Conservation (phyloP, 2,329 filamentous ascomycete species). For the Cladosporium austrohemisphaericum region DNA sequence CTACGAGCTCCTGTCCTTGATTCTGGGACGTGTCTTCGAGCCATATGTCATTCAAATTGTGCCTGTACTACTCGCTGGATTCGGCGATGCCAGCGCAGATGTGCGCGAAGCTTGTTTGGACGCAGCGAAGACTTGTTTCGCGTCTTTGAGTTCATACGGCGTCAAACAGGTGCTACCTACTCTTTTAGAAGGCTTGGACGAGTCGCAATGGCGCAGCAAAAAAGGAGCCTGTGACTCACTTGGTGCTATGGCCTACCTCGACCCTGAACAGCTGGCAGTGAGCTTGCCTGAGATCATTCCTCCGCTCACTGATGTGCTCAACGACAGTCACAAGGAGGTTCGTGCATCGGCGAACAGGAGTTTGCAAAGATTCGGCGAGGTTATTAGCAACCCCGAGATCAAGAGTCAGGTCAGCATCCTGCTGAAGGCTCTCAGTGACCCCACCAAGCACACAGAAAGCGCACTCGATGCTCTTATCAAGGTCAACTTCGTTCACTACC, state of each 20-base stretch:
- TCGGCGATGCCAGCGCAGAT: constrained; percentile 82
- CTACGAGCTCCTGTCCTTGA: constrained; percentile 82
- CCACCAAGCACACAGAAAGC: constrained; percentile 94
- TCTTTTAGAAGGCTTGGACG: constrained; percentile 84
- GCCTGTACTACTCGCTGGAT: constrained; percentile 81
- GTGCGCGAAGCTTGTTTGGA: constrained; percentile 91
- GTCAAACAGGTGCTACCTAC: constrained; percentile 93
- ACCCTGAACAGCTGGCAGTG: constrained; percentile 86
- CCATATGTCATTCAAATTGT: constrained; percentile 96
- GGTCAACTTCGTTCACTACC: constrained; percentile 95
- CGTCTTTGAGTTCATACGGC: constrained; percentile 87
- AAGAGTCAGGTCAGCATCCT: constrained; percentile 87
- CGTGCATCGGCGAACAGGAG: constrained; percentile 87
- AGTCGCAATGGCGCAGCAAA: constrained; percentile 96
- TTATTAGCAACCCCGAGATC: constrained; percentile 96
- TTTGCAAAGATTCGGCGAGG: constrained; percentile 95
- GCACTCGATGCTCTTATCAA: constrained; percentile 93
- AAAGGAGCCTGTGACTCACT: constrained; percentile 95
- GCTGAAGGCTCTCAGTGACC: constrained; percentile 93
- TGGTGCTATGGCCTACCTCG: constrained; percentile 97
- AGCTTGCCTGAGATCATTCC: constrained; percentile 97
- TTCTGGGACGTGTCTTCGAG: constrained; percentile 87
- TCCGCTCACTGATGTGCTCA: constrained; percentile 86
- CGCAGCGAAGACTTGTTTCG: constrained; percentile 90
- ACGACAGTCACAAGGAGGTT: constrained; percentile 98